phyloP scores from a whole-genome alignment of 2,329 filamentous ascomycete species.

The Nothophoma quercina region DNA sequence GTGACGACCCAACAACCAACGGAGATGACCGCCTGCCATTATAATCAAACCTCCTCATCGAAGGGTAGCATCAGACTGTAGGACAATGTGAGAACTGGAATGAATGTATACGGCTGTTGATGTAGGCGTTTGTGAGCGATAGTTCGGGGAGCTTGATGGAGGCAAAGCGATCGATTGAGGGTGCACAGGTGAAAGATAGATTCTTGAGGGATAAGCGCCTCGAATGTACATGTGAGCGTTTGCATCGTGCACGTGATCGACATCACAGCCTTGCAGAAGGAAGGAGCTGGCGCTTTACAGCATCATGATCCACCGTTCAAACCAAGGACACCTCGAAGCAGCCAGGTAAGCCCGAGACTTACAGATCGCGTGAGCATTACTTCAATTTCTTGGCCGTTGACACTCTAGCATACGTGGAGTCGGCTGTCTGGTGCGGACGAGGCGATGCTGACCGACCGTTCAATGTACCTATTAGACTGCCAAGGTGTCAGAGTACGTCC shows the following conservation, averaged over 20 bases:
- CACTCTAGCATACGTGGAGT: neutral
- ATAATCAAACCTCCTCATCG: neutral
- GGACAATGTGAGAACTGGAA: neutral
- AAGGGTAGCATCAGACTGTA: neutral
- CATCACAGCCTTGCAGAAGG: neutral
- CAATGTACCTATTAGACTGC: constrained; percentile 9
- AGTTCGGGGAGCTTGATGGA: too few species aligned
- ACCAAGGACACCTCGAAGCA: neutral
- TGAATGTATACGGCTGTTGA: too few species aligned
- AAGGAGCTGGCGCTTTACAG: neutral
- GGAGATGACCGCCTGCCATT: neutral
- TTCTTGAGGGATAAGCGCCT: too few species aligned
- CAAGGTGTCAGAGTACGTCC: constrained; percentile 3
- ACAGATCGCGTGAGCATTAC: too few species aligned
- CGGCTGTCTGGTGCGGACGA: neutral
- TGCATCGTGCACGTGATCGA: neutral
- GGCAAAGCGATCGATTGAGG: too few species aligned
- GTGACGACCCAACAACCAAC: neutral
- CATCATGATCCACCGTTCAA: neutral
- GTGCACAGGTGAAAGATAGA: too few species aligned
- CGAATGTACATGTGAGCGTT: neutral
- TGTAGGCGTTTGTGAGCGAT: neutral
- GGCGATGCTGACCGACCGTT: constrained; percentile 14
- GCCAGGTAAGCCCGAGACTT: neutral
- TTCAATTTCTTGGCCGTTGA: neutral